phyloP scores from a whole-genome alignment of 2,329 filamentous ascomycete species.

The Claviceps africana region DNA sequence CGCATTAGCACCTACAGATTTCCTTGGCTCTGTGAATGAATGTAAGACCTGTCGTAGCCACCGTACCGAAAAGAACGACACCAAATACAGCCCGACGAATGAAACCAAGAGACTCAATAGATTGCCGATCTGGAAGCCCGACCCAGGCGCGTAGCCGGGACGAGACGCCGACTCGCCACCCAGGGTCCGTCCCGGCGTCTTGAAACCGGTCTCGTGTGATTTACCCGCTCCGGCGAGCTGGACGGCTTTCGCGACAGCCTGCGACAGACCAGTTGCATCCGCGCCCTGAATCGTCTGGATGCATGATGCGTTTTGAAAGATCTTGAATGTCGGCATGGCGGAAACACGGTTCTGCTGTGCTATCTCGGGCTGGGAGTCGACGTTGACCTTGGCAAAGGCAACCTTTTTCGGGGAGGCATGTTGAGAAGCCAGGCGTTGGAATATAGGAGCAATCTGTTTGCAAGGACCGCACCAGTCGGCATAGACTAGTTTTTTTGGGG shows the following conservation, averaged over 20 bases:
- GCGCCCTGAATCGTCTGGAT: conserved; percentile 70
- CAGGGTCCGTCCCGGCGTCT: conserved; percentile 42
- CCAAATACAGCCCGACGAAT: conserved; percentile 48
- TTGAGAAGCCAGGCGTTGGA: conserved; percentile 32
- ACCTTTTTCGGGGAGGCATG: conserved; percentile 13
- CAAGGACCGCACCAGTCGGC: conserved; percentile 39
- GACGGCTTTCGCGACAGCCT: conserved; percentile 58
- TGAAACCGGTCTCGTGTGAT: conserved; percentile 32
- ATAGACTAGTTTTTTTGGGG: conserved; percentile 38
- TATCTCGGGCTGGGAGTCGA: conserved; percentile 13
- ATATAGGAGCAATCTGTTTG: conserved; percentile 33
- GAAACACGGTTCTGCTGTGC: conserved; percentile 61
- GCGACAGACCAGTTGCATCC: conserved; percentile 59
- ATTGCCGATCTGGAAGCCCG: conserved; percentile 22
- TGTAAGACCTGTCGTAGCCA: conserved; percentile 9
- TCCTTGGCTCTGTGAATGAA: neutral
- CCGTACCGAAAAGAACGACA: conserved; percentile 47
- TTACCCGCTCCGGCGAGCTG: conserved; percentile 34
- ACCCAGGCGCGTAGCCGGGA: conserved; percentile 10
- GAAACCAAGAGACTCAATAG: conserved; percentile 36
- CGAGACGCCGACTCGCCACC: conserved; percentile 25
- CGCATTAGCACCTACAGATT: conserved; percentile 11
- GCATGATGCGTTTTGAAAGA: conserved; percentile 64
- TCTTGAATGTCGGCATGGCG: conserved; percentile 88
- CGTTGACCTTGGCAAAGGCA: conserved; percentile 11